Base-by-base conservation (phyloP, 106 monocot species). In the Xerophyta viscosa region DNA sequence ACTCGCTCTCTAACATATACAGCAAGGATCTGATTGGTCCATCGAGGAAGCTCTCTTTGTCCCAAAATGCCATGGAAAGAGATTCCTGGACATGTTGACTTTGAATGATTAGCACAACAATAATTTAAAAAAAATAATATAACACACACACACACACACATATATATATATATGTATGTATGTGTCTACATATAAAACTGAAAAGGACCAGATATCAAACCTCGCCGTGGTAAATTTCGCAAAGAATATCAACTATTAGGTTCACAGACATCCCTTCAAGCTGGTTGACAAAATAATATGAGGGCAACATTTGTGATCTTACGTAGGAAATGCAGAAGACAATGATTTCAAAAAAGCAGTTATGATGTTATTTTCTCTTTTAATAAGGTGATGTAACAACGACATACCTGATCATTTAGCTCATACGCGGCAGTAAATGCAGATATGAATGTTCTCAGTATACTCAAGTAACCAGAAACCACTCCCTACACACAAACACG, bases 361-460 rank as follows among this genome's bases (percentile, higher is more conserved):
- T n/a, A n/a, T n/a, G n/a, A n/a, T n/a, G n/a, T n/a, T n/a, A n/a
- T n/a, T n/a, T n/a, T n/a, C n/a, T n/a, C n/a, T n/a, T n/a, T n/a
- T n/a, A n/a, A n/a, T n/a, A n/a, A n/a, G n/a, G n/a, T n/a, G n/a
- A n/a, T n/a, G n/a, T n/a, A n/a, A n/a, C n/a, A n/a, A n/a, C n/a
- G n/a, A n/a, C n/a, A n/a, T n/a, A 98, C 96, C 82, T 76, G 73
- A 58, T 71, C 54, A 48, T 53, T 63, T 36, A 90, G 54, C 64
- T 98, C 89, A 71, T 86, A 98, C 21, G 85, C 82, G 1, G 96
- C 85, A 64, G 89, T 68, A 79, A 98, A 98, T 20, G 89, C 78
- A 63, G 96, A 89, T 27, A 98, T 52, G 18, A 89, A 72, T 45
- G 96, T 89, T 66, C 89, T 81, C 62, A 86, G 33, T 29, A 90